A percentile compares a stretch with the other conserved stretches of the same genome.
Conservation (phyloP, 768 basidiomycete species). For the Russula griseocarnosa region DNA sequence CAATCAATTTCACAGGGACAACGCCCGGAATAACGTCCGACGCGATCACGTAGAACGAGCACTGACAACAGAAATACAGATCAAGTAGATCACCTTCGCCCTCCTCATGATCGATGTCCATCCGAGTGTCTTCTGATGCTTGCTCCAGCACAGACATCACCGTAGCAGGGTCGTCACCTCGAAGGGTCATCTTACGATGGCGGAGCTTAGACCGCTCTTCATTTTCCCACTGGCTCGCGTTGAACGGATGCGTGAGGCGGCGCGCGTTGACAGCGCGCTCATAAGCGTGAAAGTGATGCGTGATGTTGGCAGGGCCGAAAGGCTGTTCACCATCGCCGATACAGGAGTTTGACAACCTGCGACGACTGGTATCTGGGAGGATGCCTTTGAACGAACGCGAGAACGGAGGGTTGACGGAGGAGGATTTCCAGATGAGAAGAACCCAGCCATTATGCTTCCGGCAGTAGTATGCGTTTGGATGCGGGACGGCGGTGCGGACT, state of each 20-base stretch:
- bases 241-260: conserved; percentile 59
- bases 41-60: conserved; percentile 67
- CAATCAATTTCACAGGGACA: conserved; percentile 56
- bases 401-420: conserved; percentile 57
- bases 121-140: conserved; percentile 31
- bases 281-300: conserved; percentile 82
- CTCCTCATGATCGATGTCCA: conserved; percentile 35
- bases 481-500: conserved; percentile 65
- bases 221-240: conserved; percentile 56
- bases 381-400: conserved; percentile 48
- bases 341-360: conserved; percentile 51
- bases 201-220: conserved; percentile 48
- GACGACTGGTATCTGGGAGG: conserved; percentile 52
- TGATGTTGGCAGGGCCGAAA: conserved; percentile 49
- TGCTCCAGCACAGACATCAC: conserved; percentile 20
- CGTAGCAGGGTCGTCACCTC: conserved; percentile 18
- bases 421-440: conserved; percentile 64
- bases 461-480: conserved; percentile 81
- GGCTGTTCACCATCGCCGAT: conserved; percentile 47
- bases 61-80: conserved; percentile 82
- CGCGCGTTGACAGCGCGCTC: conserved; percentile 64
- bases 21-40: conserved; percentile 72
- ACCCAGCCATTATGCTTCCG: conserved; percentile 81
- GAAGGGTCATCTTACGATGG: conserved; percentile 47
- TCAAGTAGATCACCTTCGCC: conserved; percentile 60